Evolutionary conservation across 164 flowering plant species (phyloP).

Genomic region (Vitis labrusca): DNA sequence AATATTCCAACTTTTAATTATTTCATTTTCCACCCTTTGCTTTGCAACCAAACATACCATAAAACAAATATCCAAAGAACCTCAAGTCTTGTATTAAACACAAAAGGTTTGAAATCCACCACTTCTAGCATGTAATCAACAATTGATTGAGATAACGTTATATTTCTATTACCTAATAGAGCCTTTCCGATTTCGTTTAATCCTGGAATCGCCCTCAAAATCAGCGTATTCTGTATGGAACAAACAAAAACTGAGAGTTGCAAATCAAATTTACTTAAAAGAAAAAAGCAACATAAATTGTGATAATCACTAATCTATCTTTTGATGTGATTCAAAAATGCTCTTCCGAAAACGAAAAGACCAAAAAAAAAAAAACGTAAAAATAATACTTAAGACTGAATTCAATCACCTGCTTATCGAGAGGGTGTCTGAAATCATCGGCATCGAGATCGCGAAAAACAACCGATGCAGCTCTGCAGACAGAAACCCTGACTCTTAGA

Average conservation of each 20-base stretch:
- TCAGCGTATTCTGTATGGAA: slow-evolving; percentile 54
- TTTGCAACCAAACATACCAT: not conserved
- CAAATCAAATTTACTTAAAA: too few relatives aligned
- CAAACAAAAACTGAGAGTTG: not conserved
- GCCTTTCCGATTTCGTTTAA: slow-evolving; percentile 59
- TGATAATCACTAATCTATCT: too few relatives aligned
- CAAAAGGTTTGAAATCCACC: not conserved
- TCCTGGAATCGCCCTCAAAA: slow-evolving; percentile 72
- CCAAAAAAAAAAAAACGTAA: not conserved
- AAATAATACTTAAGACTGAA: not conserved
- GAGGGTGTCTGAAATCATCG: slow-evolving; percentile 77
- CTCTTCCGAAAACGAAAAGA: too few relatives aligned
- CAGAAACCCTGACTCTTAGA: slow-evolving; percentile 12
- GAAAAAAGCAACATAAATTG: too few relatives aligned
- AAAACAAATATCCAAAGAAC: not conserved
- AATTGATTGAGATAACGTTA: not conserved
- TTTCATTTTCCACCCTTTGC: not conserved
- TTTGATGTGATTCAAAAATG: too few relatives aligned
- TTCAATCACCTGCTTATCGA: slow-evolving; percentile 54
- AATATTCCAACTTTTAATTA: not conserved
- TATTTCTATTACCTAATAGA: slow-evolving; percentile 41
- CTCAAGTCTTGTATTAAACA: not conserved
- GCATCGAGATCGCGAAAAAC: slow-evolving; percentile 65
- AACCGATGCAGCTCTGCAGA: slow-evolving; percentile 44
- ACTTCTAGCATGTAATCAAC: not conserved